These are phyloP conservation scores for Beverwykella pulmonaria DNA, from an alignment of 495 filamentous ascomycete species.

Conservation along the genomic window DNA sequence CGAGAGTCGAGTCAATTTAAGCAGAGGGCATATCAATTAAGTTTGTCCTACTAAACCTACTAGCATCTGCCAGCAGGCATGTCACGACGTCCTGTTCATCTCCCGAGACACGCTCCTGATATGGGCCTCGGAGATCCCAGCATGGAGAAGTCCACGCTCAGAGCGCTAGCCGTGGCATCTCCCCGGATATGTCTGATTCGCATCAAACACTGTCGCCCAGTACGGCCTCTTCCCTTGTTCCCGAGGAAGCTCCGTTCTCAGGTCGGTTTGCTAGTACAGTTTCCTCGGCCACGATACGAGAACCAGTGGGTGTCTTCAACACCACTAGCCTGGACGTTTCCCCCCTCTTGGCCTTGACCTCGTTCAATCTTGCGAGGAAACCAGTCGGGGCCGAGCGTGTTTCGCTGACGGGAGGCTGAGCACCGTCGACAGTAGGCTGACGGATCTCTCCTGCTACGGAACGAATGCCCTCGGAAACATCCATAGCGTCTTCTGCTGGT, in stretches of 20 bases:
- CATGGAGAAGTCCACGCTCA: too few species aligned
- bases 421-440: neutral
- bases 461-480: neutral
- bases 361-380: slow-evolving; percentile 21
- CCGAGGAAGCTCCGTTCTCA: neutral
- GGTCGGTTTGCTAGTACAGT: neutral
- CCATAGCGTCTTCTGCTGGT: neutral
- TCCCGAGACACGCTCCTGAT: too few species aligned
- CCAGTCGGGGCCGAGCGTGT: neutral
- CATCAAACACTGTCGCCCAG: neutral
- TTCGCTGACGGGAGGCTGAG: neutral
- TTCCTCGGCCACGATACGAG: neutral
- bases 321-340: slow-evolving; percentile 14
- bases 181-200: too few species aligned
- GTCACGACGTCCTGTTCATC: too few species aligned
- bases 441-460: neutral
- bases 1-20: too few species aligned
- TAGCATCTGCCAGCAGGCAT: too few species aligned
- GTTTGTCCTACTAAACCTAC: too few species aligned
- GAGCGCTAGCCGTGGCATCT: too few species aligned
- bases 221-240: neutral
- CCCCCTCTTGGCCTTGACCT: slow-evolving; percentile 21
- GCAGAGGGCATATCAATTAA: too few species aligned
- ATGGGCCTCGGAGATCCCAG: too few species aligned
- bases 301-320: neutral